These are phyloP conservation scores for Aspergillus udagawae DNA, from an alignment of 2,329 filamentous ascomycete genomes.

Conservation along the genomic window DNA sequence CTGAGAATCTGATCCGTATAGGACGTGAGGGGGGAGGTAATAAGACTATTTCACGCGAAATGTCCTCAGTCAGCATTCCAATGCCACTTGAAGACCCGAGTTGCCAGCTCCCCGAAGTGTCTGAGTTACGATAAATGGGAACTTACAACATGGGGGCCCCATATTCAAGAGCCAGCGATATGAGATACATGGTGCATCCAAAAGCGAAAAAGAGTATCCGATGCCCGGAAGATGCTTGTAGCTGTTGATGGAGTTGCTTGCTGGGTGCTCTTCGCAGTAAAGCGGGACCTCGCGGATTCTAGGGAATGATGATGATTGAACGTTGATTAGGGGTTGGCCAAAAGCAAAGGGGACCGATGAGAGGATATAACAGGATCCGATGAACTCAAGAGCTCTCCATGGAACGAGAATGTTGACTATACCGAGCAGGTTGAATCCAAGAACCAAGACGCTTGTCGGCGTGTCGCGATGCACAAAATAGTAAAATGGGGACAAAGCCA, in stretches of 20 bases:
- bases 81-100: not conserved
- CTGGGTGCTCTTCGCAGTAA: not conserved
- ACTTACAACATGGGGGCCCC: constrained; percentile 48
- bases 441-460: not conserved
- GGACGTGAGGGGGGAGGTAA: constrained; percentile 60
- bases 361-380: not conserved
- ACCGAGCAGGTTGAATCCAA: not conserved
- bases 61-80: constrained; percentile 9
- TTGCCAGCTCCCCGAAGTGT: not conserved
- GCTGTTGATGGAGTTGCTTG: not conserved
- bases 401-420: not conserved
- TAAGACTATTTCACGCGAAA: constrained; percentile 44
- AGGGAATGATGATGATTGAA: not conserved
- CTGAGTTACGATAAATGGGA: not conserved
- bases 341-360: not conserved
- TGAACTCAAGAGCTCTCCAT: not conserved
- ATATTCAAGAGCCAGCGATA: constrained; percentile 42
- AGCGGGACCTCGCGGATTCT: not conserved
- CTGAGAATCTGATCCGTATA: constrained; percentile 65
- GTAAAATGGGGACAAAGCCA: not conserved
- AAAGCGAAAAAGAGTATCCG: not conserved
- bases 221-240: not conserved
- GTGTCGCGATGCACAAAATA: not conserved
- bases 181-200: constrained; percentile 34
- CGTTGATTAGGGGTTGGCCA: not conserved